A percentile compares a stretch with the other conserved stretches of the same genome.
Conservation (phyloP, 805 yeast genomes). For the Kodamaea hsintzibuensis region DNA sequence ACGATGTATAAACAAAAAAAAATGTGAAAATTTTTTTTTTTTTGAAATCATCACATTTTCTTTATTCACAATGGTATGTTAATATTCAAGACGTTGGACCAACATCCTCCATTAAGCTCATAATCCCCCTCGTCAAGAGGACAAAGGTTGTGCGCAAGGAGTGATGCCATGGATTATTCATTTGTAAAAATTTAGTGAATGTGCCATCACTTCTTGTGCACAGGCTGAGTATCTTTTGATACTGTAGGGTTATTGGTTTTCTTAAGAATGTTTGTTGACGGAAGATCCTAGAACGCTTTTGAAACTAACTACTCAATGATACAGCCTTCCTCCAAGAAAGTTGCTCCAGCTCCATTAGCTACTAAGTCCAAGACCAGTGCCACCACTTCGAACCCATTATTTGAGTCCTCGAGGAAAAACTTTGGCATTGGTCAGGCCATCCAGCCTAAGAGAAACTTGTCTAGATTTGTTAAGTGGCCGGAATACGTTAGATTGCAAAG, state of each 20-base stretch:
- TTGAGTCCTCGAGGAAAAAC: slow-evolving; percentile 79
- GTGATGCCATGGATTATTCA: slow-evolving; percentile 15
- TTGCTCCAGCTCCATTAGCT: slow-evolving; percentile 50
- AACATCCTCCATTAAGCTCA: slow-evolving; percentile 19
- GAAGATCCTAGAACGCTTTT: slow-evolving; percentile 13
- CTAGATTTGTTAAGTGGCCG: slow-evolving; percentile 99
- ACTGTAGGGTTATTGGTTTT: slow-evolving; percentile 23
- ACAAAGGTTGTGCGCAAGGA: slow-evolving; percentile 18
- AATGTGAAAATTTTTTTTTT: slow-evolving; percentile 4
- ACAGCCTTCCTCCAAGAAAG: slow-evolving; percentile 36
- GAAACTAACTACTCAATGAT: slow-evolving; percentile 21
- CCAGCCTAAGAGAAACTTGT: slow-evolving; percentile 94
- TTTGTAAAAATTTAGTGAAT: slow-evolving; percentile 10
- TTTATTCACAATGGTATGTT: slow-evolving; percentile 18
- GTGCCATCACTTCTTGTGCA: slow-evolving; percentile 24
- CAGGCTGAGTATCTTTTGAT: slow-evolving; percentile 27
- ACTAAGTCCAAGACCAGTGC: slow-evolving; percentile 31
- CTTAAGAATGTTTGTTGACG: slow-evolving; percentile 17
- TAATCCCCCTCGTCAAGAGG: slow-evolving; percentile 8
- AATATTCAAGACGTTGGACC: slow-evolving; percentile 16
- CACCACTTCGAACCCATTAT: slow-evolving; percentile 32
- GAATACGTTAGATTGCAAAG: slow-evolving; percentile 97
- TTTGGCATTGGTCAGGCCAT: slow-evolving; percentile 96
- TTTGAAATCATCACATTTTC: neutral
- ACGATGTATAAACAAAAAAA: neutral